Percentiles rank a stretch among this genome's conserved stretches.
Conservation (phyloP, 495 filamentous ascomycete species). For the Penicillium turbatum region DNA sequence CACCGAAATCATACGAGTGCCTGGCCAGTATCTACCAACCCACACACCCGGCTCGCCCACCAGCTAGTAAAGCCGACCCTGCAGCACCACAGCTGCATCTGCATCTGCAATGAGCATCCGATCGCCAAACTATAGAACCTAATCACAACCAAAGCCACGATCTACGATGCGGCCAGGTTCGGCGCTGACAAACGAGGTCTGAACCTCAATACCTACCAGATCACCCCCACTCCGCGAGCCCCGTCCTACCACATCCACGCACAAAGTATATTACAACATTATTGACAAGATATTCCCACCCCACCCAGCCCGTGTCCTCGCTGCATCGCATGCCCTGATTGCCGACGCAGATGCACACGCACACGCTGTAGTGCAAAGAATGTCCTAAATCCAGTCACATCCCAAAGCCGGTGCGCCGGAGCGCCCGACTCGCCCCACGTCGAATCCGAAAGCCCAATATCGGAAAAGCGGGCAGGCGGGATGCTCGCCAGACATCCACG, state of each 20-base stretch:
- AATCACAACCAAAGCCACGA: neutral
- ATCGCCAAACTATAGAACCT: slow-evolving; percentile 1
- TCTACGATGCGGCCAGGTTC: neutral
- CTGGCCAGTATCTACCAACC: neutral
- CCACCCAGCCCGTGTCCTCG: neutral
- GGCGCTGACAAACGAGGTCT: neutral
- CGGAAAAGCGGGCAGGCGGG: neutral
- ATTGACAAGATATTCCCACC: neutral
- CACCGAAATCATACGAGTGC: neutral
- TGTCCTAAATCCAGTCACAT: neutral
- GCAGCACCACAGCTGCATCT: neutral
- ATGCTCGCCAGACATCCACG: neutral
- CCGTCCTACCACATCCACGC: neutral
- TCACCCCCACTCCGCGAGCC: neutral
- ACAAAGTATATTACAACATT: too few species aligned
- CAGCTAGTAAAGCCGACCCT: neutral
- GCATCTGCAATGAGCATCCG: neutral
- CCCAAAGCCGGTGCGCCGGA: neutral
- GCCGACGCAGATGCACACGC: neutral
- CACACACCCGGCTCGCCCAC: neutral
- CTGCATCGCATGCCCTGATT: too few species aligned
- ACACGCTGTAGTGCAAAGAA: neutral
- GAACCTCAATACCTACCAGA: neutral
- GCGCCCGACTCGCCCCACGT: neutral
- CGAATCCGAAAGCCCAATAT: neutral